phyloP scores from a whole-genome alignment of 805 yeast species.

The Cyberlindnera sargentensis region DNA sequence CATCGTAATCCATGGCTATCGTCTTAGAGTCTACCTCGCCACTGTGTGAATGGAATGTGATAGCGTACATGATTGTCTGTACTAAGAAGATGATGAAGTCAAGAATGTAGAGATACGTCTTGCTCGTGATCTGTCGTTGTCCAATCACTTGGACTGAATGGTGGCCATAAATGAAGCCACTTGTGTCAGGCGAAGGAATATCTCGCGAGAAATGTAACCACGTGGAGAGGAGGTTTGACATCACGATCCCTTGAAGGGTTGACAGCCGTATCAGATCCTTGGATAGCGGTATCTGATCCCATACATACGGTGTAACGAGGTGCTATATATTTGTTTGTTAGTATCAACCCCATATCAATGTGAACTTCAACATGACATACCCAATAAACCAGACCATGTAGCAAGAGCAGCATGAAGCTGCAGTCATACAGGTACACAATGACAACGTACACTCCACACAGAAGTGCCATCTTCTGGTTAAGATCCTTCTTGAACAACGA shows the following conservation, averaged over 20 bases:
- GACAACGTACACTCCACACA: slow-evolving; percentile 7
- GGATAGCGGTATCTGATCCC: slow-evolving; percentile 3
- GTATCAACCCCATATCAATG: neutral
- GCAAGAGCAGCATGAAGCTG: slow-evolving; percentile 15
- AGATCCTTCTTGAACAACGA: slow-evolving; percentile 11
- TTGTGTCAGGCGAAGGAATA: slow-evolving; percentile 17
- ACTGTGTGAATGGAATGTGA: slow-evolving; percentile 5
- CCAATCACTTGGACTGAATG: slow-evolving; percentile 22
- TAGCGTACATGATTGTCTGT: slow-evolving; percentile 14
- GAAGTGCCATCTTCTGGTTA: slow-evolving; percentile 4
- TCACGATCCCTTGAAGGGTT: slow-evolving; percentile 11
- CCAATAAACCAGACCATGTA: slow-evolving; percentile 10
- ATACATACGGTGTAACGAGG: neutral
- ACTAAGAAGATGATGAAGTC: slow-evolving; percentile 15
- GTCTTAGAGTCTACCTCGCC: neutral
- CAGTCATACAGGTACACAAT: slow-evolving; percentile 21
- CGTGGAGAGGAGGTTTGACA: slow-evolving; percentile 5
- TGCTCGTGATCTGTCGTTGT: slow-evolving; percentile 12
- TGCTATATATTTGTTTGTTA: neutral
- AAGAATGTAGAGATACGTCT: slow-evolving; percentile 8
- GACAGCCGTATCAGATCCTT: slow-evolving; percentile 6
- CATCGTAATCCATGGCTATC: slow-evolving; percentile 16
- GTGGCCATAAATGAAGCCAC: slow-evolving; percentile 23
- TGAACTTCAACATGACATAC: slow-evolving; percentile 4
- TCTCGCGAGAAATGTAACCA: slow-evolving; percentile 10